A percentile compares a stretch with the other conserved stretches of the same genome.
These are phyloP conservation scores for Phytopythium kandeliae DNA, from an alignment of 352 stramenopile genomes.

Conservation along the genomic window DNA sequence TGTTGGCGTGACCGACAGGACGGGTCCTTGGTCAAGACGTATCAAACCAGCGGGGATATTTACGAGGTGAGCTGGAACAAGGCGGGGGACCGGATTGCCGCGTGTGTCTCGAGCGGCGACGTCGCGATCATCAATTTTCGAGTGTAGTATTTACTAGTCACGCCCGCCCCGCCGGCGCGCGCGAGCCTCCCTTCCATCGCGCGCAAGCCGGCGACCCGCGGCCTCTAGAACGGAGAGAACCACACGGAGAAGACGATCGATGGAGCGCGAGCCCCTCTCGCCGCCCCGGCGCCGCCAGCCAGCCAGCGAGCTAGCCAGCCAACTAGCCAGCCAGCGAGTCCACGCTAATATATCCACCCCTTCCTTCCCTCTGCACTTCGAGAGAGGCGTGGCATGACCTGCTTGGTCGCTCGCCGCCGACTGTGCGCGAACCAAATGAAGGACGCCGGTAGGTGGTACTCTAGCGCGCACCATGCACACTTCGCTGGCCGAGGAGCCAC, in stretches of 20 bases:
- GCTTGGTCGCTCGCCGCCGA: too few species aligned
- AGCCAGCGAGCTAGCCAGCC: too few species aligned
- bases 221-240: slow-evolving; percentile 11
- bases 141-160: slow-evolving; percentile 84
- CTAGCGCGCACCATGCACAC: too few species aligned
- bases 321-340: too few species aligned
- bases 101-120: slow-evolving; percentile 82
- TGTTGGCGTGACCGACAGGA: slow-evolving; percentile 31
- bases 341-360: slow-evolving; percentile 5
- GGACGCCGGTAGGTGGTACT: too few species aligned
- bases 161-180: slow-evolving; percentile 4
- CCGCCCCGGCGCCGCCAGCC: neutral
- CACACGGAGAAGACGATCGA: slow-evolving; percentile 20
- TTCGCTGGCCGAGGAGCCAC: too few species aligned
- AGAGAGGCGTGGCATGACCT: too few species aligned
- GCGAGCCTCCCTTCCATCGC: too few species aligned
- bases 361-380: too few species aligned
- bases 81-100: slow-evolving; percentile 79
- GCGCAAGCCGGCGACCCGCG: slow-evolving; percentile 2
- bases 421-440: too few species aligned
- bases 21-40: slow-evolving; percentile 77
- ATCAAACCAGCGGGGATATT: slow-evolving; percentile 93
- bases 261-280: neutral
- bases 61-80: slow-evolving; percentile 99
- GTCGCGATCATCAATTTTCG: slow-evolving; percentile 88